Conservation (phyloP, 2,329 filamentous ascomycete species). For the Aspergillus sp. region DNA sequence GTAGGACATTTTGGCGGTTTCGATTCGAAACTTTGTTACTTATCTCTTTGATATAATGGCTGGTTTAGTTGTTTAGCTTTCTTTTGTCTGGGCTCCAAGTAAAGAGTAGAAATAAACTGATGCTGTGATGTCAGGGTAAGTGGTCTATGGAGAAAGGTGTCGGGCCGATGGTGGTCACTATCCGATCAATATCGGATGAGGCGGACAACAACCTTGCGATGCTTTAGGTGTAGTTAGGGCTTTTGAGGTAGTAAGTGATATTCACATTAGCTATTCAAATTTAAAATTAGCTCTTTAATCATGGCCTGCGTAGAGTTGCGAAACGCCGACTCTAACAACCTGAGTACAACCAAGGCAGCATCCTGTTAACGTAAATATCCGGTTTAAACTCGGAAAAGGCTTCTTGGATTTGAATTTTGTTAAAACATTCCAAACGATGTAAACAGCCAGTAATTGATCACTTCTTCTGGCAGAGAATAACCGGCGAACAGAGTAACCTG, state of each 20-base stretch:
- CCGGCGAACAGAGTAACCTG: no score
- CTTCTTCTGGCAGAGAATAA: no score
- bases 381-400: no score
- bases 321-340: no score
- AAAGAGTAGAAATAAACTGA: background rate
- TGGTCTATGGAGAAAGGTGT: background rate
- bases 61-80: background rate
- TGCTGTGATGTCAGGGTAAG: conserved; percentile 5
- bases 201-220: background rate
- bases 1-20: conserved; percentile 31
- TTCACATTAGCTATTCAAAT: background rate
- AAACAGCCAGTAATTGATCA: no score
- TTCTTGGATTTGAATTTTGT: no score
- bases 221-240: background rate
- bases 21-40: background rate
- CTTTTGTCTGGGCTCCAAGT: background rate
- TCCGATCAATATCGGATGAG: background rate
- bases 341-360: no score
- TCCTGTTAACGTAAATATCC: no score
- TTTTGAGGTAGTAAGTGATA: background rate
- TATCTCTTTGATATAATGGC: no score
- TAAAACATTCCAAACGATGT: no score
- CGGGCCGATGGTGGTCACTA: background rate
- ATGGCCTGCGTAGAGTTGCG: no score
- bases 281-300: background rate